Percentiles rank a stretch among this genome's conserved stretches.
Evolutionary conservation across 345 rosid species (phyloP).

Genomic region (Excoecaria agallocha): DNA sequence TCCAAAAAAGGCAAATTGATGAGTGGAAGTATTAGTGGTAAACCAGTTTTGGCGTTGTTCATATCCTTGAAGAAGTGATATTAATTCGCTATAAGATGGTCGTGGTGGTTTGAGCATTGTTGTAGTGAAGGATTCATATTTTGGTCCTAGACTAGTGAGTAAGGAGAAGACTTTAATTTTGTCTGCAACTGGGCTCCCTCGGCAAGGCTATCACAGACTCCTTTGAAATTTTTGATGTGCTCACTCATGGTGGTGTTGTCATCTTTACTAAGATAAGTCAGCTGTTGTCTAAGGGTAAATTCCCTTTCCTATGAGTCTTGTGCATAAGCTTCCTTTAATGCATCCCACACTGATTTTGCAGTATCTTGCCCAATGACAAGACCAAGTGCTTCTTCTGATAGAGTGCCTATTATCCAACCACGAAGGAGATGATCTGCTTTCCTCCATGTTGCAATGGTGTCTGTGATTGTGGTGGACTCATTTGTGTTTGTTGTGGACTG

Average conservation of each 20-base stretch:
- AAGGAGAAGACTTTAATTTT: no score
- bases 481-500: no score
- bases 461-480: neutral
- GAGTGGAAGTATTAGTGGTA: neutral
- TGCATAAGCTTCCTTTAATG: conserved; percentile 12
- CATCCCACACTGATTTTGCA: neutral
- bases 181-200: no score
- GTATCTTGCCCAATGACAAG: neutral
- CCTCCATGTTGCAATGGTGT: neutral
- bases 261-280: no score
- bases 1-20: no score
- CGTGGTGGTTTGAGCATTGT: conserved; percentile 10
- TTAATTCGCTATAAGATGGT: neutral
- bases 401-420: conserved; percentile 13
- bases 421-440: conserved; percentile 5
- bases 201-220: no score
- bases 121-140: conserved; percentile 14
- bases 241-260: no score
- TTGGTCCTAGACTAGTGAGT: no score
- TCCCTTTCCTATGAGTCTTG: no score
- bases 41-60: neutral
- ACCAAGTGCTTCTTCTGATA: conserved; percentile 12
- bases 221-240: no score
- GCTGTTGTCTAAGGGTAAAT: no score
- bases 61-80: neutral